A percentile compares a stretch with the other conserved stretches of the same genome.
These are phyloP conservation scores for Jackrogersella multiformis DNA, from an alignment of 495 filamentous ascomycete species.

Conservation along the genomic window DNA sequence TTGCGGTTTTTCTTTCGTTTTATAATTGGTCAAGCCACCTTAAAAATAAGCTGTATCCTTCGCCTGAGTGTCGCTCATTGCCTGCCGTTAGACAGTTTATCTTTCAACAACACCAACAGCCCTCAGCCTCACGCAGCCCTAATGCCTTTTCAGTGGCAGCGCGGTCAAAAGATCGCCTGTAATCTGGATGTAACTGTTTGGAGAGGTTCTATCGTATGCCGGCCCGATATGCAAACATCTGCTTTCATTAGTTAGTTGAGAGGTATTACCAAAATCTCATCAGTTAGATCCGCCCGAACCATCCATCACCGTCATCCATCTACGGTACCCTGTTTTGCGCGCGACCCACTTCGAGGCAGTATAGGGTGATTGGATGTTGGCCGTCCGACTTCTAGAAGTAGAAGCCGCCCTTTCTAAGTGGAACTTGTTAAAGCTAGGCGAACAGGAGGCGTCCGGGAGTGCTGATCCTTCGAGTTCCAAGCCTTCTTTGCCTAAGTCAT, in stretches of 20 bases:
- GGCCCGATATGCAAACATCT: not conserved
- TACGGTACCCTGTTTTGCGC: not conserved
- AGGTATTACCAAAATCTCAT: too few species aligned
- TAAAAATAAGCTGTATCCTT: not conserved
- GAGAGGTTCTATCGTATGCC: not conserved
- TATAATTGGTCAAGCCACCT: not conserved
- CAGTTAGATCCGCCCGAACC: too few species aligned
- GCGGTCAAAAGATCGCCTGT: not conserved
- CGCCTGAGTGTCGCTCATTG: not conserved
- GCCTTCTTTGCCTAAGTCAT: not conserved
- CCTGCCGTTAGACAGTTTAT: not conserved
- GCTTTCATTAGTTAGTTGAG: not conserved
- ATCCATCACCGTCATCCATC: not conserved
- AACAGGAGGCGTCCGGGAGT: not conserved
- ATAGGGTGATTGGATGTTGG: not conserved
- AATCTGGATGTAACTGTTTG: not conserved
- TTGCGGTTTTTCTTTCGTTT: not conserved
- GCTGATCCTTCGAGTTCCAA: conserved; percentile 10
- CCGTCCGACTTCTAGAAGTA: not conserved
- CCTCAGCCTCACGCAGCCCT: not conserved
- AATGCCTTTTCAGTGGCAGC: not conserved
- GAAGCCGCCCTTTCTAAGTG: not conserved
- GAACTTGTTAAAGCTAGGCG: not conserved
- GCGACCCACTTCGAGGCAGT: not conserved
- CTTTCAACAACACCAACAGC: not conserved